phyloP scores from a whole-genome alignment of 345 rosid genomes.

The Arabidopsis suecica region DNA sequence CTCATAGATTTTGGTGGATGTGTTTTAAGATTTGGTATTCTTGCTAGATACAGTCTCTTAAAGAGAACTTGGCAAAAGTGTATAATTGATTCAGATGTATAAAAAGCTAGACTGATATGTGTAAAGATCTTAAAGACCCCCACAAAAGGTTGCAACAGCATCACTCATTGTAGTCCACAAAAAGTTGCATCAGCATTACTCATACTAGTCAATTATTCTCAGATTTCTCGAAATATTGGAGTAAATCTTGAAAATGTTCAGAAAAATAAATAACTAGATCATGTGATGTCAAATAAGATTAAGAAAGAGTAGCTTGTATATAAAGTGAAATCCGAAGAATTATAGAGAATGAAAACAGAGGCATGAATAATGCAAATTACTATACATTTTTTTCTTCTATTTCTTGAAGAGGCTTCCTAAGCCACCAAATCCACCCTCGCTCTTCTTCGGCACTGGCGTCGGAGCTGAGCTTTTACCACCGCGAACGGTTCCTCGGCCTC shows the following conservation, averaged over 20 bases:
- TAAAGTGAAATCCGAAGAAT: constrained; percentile 24
- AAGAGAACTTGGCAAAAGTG: constrained; percentile 32
- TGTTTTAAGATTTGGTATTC: constrained; percentile 39
- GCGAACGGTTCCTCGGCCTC: constrained; percentile 35
- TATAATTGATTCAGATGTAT: constrained; percentile 30
- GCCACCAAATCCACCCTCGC: constrained; percentile 58
- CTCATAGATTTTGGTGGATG: constrained; percentile 9
- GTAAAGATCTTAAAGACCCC: not conserved
- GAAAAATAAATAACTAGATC: not conserved
- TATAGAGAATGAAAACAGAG: constrained; percentile 29
- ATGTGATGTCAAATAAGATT: constrained; percentile 30
- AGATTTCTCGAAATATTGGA: not conserved
- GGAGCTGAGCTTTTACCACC: constrained; percentile 40
- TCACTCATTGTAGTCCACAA: not conserved
- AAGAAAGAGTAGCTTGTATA: constrained; percentile 32
- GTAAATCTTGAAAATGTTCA: constrained; percentile 13
- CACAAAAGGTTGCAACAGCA: not conserved
- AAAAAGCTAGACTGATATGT: constrained; percentile 6
- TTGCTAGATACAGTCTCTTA: constrained; percentile 36
- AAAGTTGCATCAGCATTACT: constrained; percentile 2
- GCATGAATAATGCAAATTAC: constrained; percentile 19
- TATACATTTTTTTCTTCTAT: constrained; percentile 19
- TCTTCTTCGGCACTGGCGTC: constrained; percentile 72
- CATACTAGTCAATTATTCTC: constrained; percentile 5
- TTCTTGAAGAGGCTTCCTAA: constrained; percentile 67